phyloP scores from a whole-genome alignment of 2,329 filamentous ascomycete genomes.

The Fusarium coffeatum region DNA sequence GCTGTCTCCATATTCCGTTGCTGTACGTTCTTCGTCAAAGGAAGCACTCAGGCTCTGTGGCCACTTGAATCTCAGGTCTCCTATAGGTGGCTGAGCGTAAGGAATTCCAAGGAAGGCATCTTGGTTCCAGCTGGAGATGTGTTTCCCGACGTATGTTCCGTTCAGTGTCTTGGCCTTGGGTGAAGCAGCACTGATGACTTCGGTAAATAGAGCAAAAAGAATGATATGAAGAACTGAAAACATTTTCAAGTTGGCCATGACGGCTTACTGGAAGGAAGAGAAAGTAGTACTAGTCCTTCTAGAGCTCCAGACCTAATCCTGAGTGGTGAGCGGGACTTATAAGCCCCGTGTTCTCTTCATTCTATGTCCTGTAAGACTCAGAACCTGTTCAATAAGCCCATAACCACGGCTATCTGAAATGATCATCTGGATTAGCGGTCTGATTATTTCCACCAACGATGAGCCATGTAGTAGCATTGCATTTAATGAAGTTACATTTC shows the following conservation, averaged over 20 bases:
- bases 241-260: neutral
- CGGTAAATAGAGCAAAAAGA: neutral
- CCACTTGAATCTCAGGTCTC: constrained; percentile 52
- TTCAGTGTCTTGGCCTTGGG: constrained; percentile 42
- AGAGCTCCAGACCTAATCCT: neutral
- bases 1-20: constrained; percentile 57
- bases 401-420: neutral
- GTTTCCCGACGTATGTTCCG: constrained; percentile 47
- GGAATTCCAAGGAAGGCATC: constrained; percentile 56
- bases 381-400: neutral
- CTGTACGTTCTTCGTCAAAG: constrained; percentile 54
- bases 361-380: neutral
- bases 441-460: constrained; percentile 33
- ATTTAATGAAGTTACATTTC: neutral
- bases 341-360: neutral
- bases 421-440: neutral
- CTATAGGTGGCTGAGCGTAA: constrained; percentile 54
- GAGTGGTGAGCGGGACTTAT: constrained; percentile 1
- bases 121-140: constrained; percentile 51
- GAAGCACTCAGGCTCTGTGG: constrained; percentile 48
- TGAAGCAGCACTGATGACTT: neutral
- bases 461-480: neutral
- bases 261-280: neutral
- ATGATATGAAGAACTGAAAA: neutral
- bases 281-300: neutral